Base-by-base conservation (phyloP, 116 monocot species). In the Dioscorea cayenensis region DNA sequence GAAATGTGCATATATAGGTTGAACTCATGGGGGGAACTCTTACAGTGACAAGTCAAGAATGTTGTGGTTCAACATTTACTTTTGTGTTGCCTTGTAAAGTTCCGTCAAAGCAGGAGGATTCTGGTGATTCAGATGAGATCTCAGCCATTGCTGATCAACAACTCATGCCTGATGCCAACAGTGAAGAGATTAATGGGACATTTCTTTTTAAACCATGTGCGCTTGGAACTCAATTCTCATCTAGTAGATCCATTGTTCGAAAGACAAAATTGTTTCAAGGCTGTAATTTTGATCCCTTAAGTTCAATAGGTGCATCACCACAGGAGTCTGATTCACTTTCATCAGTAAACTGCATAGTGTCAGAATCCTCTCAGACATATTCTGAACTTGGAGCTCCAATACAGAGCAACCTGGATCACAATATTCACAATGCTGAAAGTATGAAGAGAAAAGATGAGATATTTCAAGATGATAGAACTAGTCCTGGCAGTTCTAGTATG, bases 11-110 rank as follows among this genome's bases (percentile, higher is more conserved):
- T 23, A 64, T 68, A 64, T 68, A 91, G 91, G 91, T 91, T 51
- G 91, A 87, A 66, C 78, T 91, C 62, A 91, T 91, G 91, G 83
- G 87, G 20, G 91, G 91, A 27, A 80, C 70, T 38, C 80, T 91
- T 49, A 80, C 78, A 35, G 91, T 91, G 48, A 76, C 71, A n/a
- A 91, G 87, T 73, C 64, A 79, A 79, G 87, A 87, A 72, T 43
- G 83, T 49, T 20, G 29, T 67, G 91, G 91, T 23, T 91, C 91
- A 38, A 91, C 71, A 69, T 91, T 91, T 63, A 87, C 87, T 28
- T 87, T 91, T 75, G 66, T 81, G 14, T 68, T 91, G 28, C 91
- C 91, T 58, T 87, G 76, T 62, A 91, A 85, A 71, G 67, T 87
- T 67, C 67, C 76, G 29, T 49, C 67, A 67, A 87, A 74, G 72